These are phyloP conservation scores for Irpex lacteus DNA, from an alignment of 1,284 basidiomycete genomes.

Conservation along the genomic window DNA sequence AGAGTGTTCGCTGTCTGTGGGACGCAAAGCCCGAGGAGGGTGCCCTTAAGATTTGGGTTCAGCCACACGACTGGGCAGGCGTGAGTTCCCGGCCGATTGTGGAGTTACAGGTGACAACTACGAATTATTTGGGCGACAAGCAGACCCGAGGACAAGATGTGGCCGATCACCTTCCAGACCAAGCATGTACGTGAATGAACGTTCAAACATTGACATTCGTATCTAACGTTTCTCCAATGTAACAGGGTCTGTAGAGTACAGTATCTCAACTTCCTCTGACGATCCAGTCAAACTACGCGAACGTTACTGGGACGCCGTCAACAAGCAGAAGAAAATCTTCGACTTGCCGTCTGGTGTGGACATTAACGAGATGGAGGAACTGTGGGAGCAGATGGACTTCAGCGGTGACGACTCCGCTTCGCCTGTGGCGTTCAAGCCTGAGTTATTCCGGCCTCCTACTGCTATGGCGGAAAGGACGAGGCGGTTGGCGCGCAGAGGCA, in stretches of 20 bases:
- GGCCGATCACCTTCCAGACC: neutral
- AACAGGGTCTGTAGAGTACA: conserved; percentile 58
- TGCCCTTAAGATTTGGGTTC: conserved; percentile 61
- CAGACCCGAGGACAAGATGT: conserved; percentile 27
- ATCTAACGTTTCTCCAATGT: neutral
- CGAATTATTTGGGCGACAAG: conserved; percentile 33
- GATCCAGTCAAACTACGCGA: conserved; percentile 31
- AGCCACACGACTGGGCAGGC: conserved; percentile 47
- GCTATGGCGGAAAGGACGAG: conserved; percentile 5
- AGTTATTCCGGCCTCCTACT: conserved; percentile 8
- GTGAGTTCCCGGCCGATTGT: conserved; percentile 36
- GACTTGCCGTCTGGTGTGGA: conserved; percentile 47
- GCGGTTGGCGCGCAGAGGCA: conserved; percentile 9
- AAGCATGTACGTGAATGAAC: conserved; percentile 35
- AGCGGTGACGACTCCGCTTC: conserved; percentile 24
- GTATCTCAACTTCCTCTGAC: conserved; percentile 36
- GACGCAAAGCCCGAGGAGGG: conserved; percentile 46
- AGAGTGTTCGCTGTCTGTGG: conserved; percentile 61
- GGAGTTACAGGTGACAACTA: conserved; percentile 38
- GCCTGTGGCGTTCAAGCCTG: conserved; percentile 7
- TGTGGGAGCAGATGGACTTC: conserved; percentile 51
- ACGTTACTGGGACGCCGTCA: conserved; percentile 30
- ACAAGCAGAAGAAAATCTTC: conserved; percentile 41
- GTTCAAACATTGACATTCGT: too few species aligned
- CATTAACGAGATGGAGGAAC: conserved; percentile 40